Percentiles rank a stretch among this genome's conserved stretches.
Evolutionary conservation across 805 yeast species (phyloP).

Genomic region (Metschnikowia orientalis): DNA sequence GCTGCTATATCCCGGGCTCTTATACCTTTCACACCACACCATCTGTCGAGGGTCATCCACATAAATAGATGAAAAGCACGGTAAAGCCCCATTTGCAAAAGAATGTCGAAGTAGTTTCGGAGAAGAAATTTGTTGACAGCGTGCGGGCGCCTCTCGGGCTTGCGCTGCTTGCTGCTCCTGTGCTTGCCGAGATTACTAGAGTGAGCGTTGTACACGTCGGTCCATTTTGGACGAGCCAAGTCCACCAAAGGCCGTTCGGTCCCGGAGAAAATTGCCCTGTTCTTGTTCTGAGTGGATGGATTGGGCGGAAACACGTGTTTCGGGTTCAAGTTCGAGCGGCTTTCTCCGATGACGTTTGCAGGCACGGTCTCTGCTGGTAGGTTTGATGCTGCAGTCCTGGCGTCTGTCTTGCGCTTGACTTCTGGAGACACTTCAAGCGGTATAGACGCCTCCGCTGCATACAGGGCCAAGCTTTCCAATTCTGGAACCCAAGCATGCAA

Average conservation of each 20-base stretch:
- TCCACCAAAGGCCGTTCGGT: constrained; percentile 28
- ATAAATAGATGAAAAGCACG: constrained; percentile 27
- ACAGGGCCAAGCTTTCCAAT: constrained; percentile 14
- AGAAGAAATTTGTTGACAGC: constrained; percentile 31
- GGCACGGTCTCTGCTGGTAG: constrained; percentile 12
- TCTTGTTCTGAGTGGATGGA: constrained; percentile 21
- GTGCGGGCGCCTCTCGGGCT: constrained; percentile 14
- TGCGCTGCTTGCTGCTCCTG: constrained; percentile 15
- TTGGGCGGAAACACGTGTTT: constrained; percentile 29
- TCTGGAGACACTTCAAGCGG: constrained; percentile 4
- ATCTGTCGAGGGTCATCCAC: constrained; percentile 31
- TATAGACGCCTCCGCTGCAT: constrained; percentile 3
- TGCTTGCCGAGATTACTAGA: constrained; percentile 19
- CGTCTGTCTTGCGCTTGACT: constrained; percentile 9
- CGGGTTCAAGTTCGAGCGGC: constrained; percentile 23
- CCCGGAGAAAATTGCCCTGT: constrained; percentile 24
- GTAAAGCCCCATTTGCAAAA: constrained; percentile 28
- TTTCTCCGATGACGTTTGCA: constrained; percentile 8
- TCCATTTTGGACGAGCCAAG: constrained; percentile 24
- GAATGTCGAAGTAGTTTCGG: constrained; percentile 27
- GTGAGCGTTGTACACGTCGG: constrained; percentile 17
- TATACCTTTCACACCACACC: constrained; percentile 27
- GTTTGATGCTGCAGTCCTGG: constrained; percentile 4
- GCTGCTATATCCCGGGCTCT: constrained; percentile 7
- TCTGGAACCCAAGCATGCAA: constrained; percentile 35